phyloP scores from a whole-genome alignment of 352 stramenopile genomes.

The Phytophthora quininea region DNA sequence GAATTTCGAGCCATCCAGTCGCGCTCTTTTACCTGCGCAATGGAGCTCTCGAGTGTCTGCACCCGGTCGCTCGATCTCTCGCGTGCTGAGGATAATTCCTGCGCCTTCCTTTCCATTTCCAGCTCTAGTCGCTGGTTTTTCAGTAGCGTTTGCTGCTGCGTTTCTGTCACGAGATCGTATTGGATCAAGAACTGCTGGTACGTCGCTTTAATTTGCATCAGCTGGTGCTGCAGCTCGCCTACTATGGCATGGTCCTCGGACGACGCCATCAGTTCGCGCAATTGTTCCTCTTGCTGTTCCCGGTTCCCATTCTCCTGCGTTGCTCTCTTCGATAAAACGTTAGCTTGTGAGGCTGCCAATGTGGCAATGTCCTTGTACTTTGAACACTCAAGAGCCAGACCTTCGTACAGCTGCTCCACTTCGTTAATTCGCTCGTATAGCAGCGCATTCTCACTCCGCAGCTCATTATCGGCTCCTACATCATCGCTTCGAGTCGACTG shows the following conservation, averaged over 20 bases:
- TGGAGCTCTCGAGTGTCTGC: constrained; percentile 49
- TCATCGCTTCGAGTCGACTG: not conserved
- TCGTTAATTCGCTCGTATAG: constrained; percentile 72
- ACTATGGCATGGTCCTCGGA: constrained; percentile 93
- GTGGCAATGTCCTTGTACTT: constrained; percentile 73
- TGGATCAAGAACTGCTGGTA: constrained; percentile 85
- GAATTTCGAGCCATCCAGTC: constrained; percentile 66
- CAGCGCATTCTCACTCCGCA: constrained; percentile 62
- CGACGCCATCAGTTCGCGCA: constrained; percentile 72
- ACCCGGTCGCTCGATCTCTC: constrained; percentile 46
- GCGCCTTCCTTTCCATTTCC: constrained; percentile 49
- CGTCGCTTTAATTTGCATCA: constrained; percentile 86
- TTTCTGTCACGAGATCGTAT: constrained; percentile 60
- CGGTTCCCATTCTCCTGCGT: constrained; percentile 51
- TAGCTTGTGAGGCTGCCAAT: constrained; percentile 69
- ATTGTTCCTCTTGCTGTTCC: constrained; percentile 65
- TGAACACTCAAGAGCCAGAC: constrained; percentile 58
- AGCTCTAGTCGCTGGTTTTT: constrained; percentile 68
- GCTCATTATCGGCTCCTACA: constrained; percentile 26
- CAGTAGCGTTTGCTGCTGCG: constrained; percentile 60
- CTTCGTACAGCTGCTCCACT: constrained; percentile 78
- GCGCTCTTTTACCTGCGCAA: constrained; percentile 59
- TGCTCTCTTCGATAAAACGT: constrained; percentile 48
- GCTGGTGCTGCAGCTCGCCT: constrained; percentile 87
- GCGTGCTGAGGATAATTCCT: constrained; percentile 36